These are phyloP conservation scores for Blastocystis sp. DNA, from an alignment of 352 stramenopile species.

Conservation along the genomic window DNA sequence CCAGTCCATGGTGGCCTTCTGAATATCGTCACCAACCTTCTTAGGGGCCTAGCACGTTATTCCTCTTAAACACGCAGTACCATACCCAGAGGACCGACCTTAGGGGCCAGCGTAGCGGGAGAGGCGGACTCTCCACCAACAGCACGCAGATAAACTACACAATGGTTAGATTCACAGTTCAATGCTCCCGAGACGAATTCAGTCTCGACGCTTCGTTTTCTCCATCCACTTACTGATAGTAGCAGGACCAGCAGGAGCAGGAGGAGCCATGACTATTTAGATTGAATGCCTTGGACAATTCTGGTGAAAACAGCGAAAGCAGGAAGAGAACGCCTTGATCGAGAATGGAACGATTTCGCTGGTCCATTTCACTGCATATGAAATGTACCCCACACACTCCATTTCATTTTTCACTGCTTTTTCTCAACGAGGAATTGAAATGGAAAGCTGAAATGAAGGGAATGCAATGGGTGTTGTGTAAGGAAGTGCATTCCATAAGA, in stretches of 20 bases:
- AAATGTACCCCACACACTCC: neutral
- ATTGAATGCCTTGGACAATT: constrained; percentile 47
- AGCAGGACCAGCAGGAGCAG: constrained; percentile 55
- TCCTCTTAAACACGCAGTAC: neutral
- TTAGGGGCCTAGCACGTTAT: constrained; percentile 76
- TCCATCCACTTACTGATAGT: constrained; percentile 52
- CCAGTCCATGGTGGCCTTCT: constrained; percentile 98
- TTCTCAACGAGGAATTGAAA: neutral
- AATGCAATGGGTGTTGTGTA: no score
- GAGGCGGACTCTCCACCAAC: constrained; percentile 94
- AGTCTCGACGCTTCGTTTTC: neutral
- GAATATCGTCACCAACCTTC: constrained; percentile 99
- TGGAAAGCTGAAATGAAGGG: neutral
- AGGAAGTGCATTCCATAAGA: no score
- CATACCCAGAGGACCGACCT: constrained; percentile 98
- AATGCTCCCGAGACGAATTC: neutral
- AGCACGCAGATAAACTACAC: constrained; percentile 86
- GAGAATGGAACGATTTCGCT: neutral
- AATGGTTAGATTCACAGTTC: constrained; percentile 67
- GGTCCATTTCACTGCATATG: neutral
- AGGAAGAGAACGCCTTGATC: constrained; percentile 19
- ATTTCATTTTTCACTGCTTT: neutral
- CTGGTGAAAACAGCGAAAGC: neutral
- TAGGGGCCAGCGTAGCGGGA: constrained; percentile 92
- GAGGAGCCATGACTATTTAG: constrained; percentile 49